These are phyloP conservation scores for Phytophthora ramorum DNA, from an alignment of 352 stramenopile species.

Conservation along the genomic window DNA sequence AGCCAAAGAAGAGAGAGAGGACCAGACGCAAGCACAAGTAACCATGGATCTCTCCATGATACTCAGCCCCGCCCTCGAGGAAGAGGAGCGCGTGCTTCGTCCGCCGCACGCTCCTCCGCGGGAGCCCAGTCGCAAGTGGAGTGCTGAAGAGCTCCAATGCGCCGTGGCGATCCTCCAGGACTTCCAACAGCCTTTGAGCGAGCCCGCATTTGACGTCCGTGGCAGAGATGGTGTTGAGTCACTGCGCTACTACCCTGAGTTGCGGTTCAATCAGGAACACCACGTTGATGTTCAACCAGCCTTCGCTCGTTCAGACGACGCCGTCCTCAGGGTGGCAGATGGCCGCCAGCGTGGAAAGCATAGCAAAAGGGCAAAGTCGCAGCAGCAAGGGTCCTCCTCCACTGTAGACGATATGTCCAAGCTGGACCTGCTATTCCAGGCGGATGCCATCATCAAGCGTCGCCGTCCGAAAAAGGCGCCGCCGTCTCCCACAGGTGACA, in stretches of 20 bases:
- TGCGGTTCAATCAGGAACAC: constrained; percentile 24
- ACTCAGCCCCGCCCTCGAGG: constrained; percentile 48
- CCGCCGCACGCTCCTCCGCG: constrained; percentile 4
- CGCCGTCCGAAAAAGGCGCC: constrained; percentile 16
- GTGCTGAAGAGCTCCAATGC: constrained; percentile 61
- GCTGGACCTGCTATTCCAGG: constrained; percentile 73
- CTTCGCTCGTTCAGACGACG: constrained; percentile 7
- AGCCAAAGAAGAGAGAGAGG: constrained; percentile 11
- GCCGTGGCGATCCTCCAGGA: constrained; percentile 73
- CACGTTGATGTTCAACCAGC: background rate
- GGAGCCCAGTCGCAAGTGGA: constrained; percentile 42
- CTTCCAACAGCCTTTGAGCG: constrained; percentile 45
- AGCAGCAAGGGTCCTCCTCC: constrained; percentile 3
- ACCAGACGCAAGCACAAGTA: constrained; percentile 8
- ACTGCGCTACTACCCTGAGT: constrained; percentile 18
- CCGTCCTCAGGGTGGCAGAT: constrained; percentile 7
- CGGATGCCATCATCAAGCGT: constrained; percentile 70
- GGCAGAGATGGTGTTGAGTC: constrained; percentile 12
- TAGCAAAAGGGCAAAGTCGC: constrained; percentile 4
- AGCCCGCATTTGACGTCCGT: constrained; percentile 2
- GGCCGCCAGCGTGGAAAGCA: constrained; percentile 5
- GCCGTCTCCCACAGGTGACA: constrained; percentile 19
- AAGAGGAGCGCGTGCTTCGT: constrained; percentile 23
- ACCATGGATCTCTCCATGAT: constrained; percentile 66
- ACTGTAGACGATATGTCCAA: constrained; percentile 42